These are phyloP conservation scores for Syzygium malaccense DNA, from an alignment of 441 rosid species.

Conservation along the genomic window DNA sequence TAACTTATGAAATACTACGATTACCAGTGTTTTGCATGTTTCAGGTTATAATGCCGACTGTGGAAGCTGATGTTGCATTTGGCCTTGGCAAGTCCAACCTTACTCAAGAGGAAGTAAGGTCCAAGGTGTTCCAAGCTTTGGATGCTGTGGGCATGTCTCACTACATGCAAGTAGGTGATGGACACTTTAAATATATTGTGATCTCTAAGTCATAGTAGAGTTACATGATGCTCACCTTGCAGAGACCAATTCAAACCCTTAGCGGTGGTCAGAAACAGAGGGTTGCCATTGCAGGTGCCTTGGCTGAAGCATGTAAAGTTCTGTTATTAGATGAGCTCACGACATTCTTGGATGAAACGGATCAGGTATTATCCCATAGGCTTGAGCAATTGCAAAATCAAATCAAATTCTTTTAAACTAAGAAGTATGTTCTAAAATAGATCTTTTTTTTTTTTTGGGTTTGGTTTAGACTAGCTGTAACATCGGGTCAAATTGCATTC, in stretches of 20 bases:
- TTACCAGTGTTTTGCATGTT: neutral
- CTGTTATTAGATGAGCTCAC: conserved; percentile 90
- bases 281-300: conserved; percentile 95
- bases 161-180: conserved; percentile 48
- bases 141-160: conserved; percentile 77
- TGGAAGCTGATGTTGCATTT: conserved; percentile 94
- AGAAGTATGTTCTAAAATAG: neutral
- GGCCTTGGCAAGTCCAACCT: conserved; percentile 81
- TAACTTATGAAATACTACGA: neutral
- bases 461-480: neutral
- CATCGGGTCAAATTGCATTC: neutral
- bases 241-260: conserved; percentile 96
- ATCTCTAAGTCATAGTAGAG: neutral
- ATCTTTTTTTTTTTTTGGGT: neutral
- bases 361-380: conserved; percentile 50
- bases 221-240: conserved; percentile 1
- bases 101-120: conserved; percentile 48
- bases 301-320: conserved; percentile 92
- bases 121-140: conserved; percentile 60
- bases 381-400: neutral
- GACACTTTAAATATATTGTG: neutral
- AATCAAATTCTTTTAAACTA: neutral
- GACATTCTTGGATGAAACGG: conserved; percentile 78
- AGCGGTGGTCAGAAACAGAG: conserved; percentile 98
- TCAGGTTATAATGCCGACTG: conserved; percentile 98